These are phyloP conservation scores for Ophiostoma sp. DNA, from an alignment of 2,329 filamentous ascomycete species.

Conservation along the genomic window DNA sequence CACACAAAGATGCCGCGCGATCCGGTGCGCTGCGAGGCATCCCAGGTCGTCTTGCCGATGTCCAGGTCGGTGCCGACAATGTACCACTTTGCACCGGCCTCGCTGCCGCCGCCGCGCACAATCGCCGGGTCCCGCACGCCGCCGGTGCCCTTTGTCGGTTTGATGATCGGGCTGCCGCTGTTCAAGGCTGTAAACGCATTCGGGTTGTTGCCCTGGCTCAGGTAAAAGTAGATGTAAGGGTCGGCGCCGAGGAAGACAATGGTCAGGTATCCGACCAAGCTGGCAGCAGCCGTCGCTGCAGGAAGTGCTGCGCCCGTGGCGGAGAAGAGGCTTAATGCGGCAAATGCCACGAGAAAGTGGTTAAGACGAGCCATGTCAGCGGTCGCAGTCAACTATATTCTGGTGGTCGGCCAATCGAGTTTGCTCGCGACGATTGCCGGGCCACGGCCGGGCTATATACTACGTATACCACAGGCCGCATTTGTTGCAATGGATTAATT, in stretches of 20 bases:
- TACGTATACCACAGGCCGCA: not conserved
- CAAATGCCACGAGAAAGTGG: not conserved
- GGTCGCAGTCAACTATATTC: not conserved
- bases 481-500: not conserved
- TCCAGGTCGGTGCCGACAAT: constrained; percentile 52
- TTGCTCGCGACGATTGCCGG: not conserved
- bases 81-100: constrained; percentile 50
- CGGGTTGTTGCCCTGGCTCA: constrained; percentile 49
- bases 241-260: constrained; percentile 52
- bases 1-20: constrained; percentile 51
- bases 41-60: constrained; percentile 50
- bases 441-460: not conserved
- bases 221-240: constrained; percentile 50
- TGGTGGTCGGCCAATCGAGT: not conserved
- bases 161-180: constrained; percentile 43
- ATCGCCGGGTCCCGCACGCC: constrained; percentile 51
- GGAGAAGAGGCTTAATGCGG: not conserved
- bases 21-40: constrained; percentile 47
- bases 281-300: constrained; percentile 28
- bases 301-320: constrained; percentile 29
- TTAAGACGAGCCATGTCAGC: not conserved
- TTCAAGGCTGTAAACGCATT: constrained; percentile 47
- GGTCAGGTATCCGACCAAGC: constrained; percentile 47
- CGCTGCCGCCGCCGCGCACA: constrained; percentile 42
- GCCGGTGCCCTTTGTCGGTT: constrained; percentile 46